Conservation (phyloP, 805 yeast species). For the Metschnikowia lochheadii region DNA sequence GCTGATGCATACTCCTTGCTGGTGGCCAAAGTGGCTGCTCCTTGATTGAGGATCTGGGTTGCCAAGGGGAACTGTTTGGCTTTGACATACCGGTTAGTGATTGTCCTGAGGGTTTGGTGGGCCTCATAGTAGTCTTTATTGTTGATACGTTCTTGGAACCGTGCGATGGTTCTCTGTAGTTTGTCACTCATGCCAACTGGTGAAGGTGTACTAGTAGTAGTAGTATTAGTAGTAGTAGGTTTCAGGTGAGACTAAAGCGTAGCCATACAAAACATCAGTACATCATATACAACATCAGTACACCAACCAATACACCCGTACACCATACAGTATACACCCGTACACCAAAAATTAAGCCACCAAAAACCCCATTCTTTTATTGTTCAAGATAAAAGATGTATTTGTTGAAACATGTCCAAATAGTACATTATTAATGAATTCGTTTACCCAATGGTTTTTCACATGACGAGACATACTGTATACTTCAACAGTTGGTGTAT, state of each 20-base stretch:
- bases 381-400: no score
- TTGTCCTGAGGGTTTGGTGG: conserved; percentile 88
- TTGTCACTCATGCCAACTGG: conserved; percentile 28
- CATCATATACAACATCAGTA: no score
- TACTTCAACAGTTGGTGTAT: no score
- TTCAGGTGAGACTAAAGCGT: neutral
- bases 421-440: no score
- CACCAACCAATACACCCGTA: no score
- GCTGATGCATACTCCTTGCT: conserved; percentile 78
- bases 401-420: no score
- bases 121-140: conserved; percentile 88
- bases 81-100: conserved; percentile 78
- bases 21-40: conserved; percentile 62
- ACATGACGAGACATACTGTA: no score
- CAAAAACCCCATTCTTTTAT: no score
- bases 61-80: conserved; percentile 67
- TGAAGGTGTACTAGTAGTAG: neutral
- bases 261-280: no score
- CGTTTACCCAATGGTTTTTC: no score
- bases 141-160: conserved; percentile 67
- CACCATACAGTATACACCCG: no score
- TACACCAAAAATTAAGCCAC: no score
- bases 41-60: conserved; percentile 65
- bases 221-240: neutral
- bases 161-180: conserved; percentile 53